Evolutionary conservation across 2,329 filamentous ascomycete species (phyloP).

Genomic region (Plectosphaerella plurivora): DNA sequence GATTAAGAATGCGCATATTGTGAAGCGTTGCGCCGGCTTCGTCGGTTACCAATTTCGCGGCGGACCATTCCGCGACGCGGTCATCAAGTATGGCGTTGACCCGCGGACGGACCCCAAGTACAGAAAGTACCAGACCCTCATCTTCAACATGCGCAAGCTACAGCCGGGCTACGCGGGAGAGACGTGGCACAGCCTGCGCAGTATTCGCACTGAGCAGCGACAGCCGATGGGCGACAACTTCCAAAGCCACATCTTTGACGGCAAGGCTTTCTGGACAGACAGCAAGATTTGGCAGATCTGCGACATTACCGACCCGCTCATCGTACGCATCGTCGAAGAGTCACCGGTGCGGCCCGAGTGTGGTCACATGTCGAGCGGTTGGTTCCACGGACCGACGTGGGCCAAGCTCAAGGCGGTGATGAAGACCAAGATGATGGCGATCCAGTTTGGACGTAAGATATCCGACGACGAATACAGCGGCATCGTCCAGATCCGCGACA

Average conservation of each 20-base stretch:
- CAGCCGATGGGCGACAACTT: slow-evolving; percentile 35
- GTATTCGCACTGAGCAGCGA: slow-evolving; percentile 24
- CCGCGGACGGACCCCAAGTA: slow-evolving; percentile 73
- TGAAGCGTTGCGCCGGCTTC: slow-evolving; percentile 77
- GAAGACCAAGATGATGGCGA: slow-evolving; percentile 75
- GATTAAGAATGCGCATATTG: slow-evolving; percentile 46
- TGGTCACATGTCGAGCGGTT: slow-evolving; percentile 66
- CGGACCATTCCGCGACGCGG: slow-evolving; percentile 85
- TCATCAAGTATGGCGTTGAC: slow-evolving; percentile 82
- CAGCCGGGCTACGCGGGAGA: slow-evolving; percentile 40
- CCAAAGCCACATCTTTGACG: slow-evolving; percentile 76
- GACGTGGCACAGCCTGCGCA: slow-evolving; percentile 45
- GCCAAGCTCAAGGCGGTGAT: slow-evolving; percentile 83
- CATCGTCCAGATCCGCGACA: slow-evolving; percentile 31
- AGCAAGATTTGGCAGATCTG: slow-evolving; percentile 94
- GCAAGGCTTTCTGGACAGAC: slow-evolving; percentile 67
- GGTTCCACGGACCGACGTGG: slow-evolving; percentile 78
- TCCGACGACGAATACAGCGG: slow-evolving; percentile 41
- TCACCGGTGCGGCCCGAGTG: slow-evolving; percentile 54
- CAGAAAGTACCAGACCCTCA: slow-evolving; percentile 81
- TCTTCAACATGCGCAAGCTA: slow-evolving; percentile 68
- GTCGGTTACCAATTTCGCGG: slow-evolving; percentile 89
- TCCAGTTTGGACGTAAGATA: slow-evolving; percentile 52
- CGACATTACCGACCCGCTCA: slow-evolving; percentile 78
- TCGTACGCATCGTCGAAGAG: slow-evolving; percentile 61